Evolutionary conservation across 805 yeast genomes (phyloP).

Genomic region (Candida montana): DNA sequence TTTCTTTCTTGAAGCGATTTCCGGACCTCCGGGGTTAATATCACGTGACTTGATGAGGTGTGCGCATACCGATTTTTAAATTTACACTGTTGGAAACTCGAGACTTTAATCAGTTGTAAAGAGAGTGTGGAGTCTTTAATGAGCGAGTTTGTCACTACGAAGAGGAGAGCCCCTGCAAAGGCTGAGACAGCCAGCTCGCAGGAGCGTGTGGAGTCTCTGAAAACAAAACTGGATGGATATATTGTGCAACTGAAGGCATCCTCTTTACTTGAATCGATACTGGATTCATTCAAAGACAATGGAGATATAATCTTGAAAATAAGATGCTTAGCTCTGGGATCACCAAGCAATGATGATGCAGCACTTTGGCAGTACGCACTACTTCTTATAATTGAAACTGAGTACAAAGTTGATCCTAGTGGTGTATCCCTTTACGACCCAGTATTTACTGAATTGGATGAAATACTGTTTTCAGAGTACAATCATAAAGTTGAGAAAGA

Average conservation of each 20-base stretch:
- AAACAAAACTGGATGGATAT: constrained; percentile 15
- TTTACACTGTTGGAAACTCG: background rate
- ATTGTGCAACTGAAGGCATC: constrained; percentile 23
- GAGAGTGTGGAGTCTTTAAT: background rate
- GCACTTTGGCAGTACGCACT: constrained; percentile 67
- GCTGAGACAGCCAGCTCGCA: background rate
- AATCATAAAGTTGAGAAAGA: constrained; percentile 18
- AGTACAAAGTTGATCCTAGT: constrained; percentile 13
- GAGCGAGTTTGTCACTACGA: background rate
- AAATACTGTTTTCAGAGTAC: constrained; percentile 24
- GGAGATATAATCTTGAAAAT: constrained; percentile 26
- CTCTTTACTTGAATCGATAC: constrained; percentile 25
- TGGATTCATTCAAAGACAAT: constrained; percentile 11
- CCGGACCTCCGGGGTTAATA: background rate
- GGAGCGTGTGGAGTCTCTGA: background rate
- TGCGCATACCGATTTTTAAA: background rate
- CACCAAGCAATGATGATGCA: constrained; percentile 50
- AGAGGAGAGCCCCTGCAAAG: background rate
- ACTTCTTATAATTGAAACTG: constrained; percentile 36
- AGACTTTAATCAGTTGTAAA: no score
- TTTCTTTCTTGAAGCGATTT: background rate
- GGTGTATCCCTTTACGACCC: constrained; percentile 61
- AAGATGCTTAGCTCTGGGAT: constrained; percentile 70
- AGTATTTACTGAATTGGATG: constrained; percentile 45
- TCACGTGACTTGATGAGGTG: constrained; percentile 4